These are phyloP conservation scores for Apiotrichum siamense DNA, from an alignment of 1,284 basidiomycete genomes.

Conservation along the genomic window DNA sequence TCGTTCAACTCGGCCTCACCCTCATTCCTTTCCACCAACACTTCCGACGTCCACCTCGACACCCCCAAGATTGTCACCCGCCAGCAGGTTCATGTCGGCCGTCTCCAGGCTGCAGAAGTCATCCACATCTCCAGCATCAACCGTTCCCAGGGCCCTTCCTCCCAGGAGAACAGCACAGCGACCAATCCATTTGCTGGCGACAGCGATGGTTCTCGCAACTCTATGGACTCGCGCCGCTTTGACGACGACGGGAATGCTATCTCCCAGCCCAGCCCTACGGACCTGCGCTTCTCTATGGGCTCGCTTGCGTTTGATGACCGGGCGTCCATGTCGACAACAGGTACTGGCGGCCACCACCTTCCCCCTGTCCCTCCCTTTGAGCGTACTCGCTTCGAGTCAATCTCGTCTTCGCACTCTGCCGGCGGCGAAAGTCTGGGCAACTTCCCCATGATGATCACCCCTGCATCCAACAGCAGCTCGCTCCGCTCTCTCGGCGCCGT, in stretches of 20 bases:
- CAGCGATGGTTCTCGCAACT: slow-evolving; percentile 6
- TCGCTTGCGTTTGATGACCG: slow-evolving; percentile 37
- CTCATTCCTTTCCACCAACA: slow-evolving; percentile 42
- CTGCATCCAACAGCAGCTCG: not conserved
- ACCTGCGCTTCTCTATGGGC: slow-evolving; percentile 47
- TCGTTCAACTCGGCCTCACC: slow-evolving; percentile 35
- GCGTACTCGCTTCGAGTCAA: slow-evolving; percentile 16
- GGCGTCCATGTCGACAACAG: slow-evolving; percentile 34
- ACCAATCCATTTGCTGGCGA: slow-evolving; percentile 15
- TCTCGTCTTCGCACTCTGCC: slow-evolving; percentile 29
- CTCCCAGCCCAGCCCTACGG: slow-evolving; percentile 20
- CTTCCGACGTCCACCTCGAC: slow-evolving; percentile 42
- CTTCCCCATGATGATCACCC: slow-evolving; percentile 43
- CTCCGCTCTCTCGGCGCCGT: not conserved
- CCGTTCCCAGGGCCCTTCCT: not conserved
- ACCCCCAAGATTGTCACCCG: slow-evolving; percentile 47
- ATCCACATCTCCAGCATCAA: slow-evolving; percentile 32
- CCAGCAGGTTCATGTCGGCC: slow-evolving; percentile 43
- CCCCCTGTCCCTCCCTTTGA: slow-evolving; percentile 10
- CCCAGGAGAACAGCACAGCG: not conserved
- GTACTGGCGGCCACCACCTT: slow-evolving; percentile 20
- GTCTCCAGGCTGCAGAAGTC: slow-evolving; percentile 45
- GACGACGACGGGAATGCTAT: slow-evolving; percentile 22
- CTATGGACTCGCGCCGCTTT: slow-evolving; percentile 17
- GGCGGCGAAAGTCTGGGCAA: slow-evolving; percentile 38